Base-by-base conservation (phyloP, 106 monocot genomes). In the Dendrobium catenatum region DNA sequence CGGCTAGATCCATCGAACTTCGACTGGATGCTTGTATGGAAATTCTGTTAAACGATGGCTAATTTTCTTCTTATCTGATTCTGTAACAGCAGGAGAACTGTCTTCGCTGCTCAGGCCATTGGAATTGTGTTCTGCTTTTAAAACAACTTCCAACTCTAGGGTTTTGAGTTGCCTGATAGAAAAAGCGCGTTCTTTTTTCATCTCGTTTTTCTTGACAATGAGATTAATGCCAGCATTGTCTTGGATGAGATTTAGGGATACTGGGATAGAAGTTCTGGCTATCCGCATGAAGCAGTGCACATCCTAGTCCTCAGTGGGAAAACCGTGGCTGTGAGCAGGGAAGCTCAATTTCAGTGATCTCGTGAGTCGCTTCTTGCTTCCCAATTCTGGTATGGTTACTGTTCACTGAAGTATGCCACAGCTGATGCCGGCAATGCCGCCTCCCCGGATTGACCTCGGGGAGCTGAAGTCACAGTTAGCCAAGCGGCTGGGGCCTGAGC, bases 391-490 rank as follows among this genome's bases (percentile, higher is more conserved):
- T 49, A 76, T 76, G 76, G 22, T 6, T 27, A 49, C 49, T 48
- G 10, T 26, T 26, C 48, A 48, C 11, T 76, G 76, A 76, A 41
- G 48, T 26, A 76, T 49, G 76, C 46, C 42, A 18, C 76, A 37
- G 42, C 46, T 41, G 76, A 48, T n/a, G 46, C 48, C 76, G 76
- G 76, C 76, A 41, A 76, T 76, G 76, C 49, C 48, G 48, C 76
- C 48, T 15, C 49, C 82, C 31, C 81, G 87, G 68, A 85, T 82
- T 51, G 84, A 89, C 79, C 85, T 91, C 0, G 77, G 81, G 4
- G 88, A 91, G 26, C 58, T 88, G 80, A 88, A 88, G 88, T 82
- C 82, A 17, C 88, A 84, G 77, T 82, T 91, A 55, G 73, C 68
- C 9, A 84, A 84, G 66, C 56, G 72, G 67, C 73, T 91, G 16